Evolutionary conservation across 2,329 filamentous ascomycete genomes (phyloP).

Genomic region (Aspergillus ruber): DNA sequence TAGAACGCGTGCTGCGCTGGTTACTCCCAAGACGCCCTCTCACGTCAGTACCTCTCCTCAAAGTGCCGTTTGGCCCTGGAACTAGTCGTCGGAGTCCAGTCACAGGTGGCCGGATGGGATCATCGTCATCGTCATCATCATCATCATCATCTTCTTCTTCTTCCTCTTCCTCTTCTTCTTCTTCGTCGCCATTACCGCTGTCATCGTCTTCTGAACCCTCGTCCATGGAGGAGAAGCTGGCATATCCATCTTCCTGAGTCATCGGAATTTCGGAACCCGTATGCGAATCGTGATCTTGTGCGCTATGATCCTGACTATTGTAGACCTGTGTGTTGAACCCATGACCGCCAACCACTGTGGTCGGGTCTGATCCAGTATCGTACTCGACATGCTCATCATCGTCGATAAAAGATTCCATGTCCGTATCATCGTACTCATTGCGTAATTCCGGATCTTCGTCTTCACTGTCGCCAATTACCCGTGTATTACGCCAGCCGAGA

Average conservation of each 20-base stretch:
- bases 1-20: neutral
- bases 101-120: constrained; percentile 13
- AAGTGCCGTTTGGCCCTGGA: neutral
- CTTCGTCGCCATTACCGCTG: constrained; percentile 5
- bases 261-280: constrained; percentile 14
- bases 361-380: constrained; percentile 25
- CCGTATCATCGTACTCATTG: constrained; percentile 23
- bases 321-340: constrained; percentile 9
- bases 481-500: neutral
- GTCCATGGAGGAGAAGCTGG: constrained; percentile 6
- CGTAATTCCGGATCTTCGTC: constrained; percentile 19
- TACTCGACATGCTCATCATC: constrained; percentile 20
- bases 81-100: constrained; percentile 7
- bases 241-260: constrained; percentile 3
- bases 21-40: neutral
- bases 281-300: constrained; percentile 9
- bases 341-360: constrained; percentile 25
- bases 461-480: neutral
- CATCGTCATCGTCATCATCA: constrained; percentile 17
- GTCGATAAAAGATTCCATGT: constrained; percentile 32
- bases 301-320: neutral
- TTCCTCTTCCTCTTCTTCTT: too few species aligned
- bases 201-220: constrained; percentile 11
- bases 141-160: constrained; percentile 2
- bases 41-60: neutral